Evolutionary conservation across 2,329 filamentous ascomycete species (phyloP).

Genomic region (Aspergillus clavatus): DNA sequence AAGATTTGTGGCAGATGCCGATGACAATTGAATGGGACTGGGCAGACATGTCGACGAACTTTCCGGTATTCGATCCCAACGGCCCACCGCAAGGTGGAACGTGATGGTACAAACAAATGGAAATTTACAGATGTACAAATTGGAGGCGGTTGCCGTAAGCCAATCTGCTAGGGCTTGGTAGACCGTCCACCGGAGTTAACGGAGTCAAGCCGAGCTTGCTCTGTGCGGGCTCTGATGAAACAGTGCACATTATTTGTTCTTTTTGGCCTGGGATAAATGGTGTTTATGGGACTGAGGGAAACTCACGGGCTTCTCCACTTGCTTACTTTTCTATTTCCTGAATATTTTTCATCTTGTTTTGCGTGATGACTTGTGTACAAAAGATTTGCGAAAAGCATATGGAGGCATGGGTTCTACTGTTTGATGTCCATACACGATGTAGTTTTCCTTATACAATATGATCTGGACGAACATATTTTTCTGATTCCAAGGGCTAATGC

Average conservation of each 20-base stretch:
- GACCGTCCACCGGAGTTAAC: slow-evolving; percentile 2
- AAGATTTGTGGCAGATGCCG: slow-evolving; percentile 91
- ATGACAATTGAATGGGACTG: slow-evolving; percentile 94
- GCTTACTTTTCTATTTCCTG: not conserved
- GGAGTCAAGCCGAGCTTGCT: slow-evolving; percentile 5
- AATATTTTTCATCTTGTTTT: not conserved
- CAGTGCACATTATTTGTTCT: not conserved
- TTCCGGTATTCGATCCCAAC: slow-evolving; percentile 31
- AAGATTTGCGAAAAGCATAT: not conserved
- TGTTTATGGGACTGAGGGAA: slow-evolving; percentile 2
- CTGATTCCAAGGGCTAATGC: not conserved
- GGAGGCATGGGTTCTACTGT: not conserved
- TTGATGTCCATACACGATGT: not conserved
- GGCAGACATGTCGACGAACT: slow-evolving; percentile 46
- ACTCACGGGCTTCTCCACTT: slow-evolving; percentile 1
- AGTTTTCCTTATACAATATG: not conserved
- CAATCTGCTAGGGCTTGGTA: not conserved
- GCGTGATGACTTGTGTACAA: not conserved
- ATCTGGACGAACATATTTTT: not conserved
- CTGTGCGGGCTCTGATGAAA: not conserved
- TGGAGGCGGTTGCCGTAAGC: slow-evolving; percentile 1
- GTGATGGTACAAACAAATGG: slow-evolving; percentile 18
- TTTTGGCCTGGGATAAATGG: slow-evolving; percentile 4
- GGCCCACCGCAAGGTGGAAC: slow-evolving; percentile 21
- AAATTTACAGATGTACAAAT: slow-evolving; percentile 11